Evolutionary conservation across 768 basidiomycete genomes (phyloP).

Genomic region (Crepidotus variabilis): DNA sequence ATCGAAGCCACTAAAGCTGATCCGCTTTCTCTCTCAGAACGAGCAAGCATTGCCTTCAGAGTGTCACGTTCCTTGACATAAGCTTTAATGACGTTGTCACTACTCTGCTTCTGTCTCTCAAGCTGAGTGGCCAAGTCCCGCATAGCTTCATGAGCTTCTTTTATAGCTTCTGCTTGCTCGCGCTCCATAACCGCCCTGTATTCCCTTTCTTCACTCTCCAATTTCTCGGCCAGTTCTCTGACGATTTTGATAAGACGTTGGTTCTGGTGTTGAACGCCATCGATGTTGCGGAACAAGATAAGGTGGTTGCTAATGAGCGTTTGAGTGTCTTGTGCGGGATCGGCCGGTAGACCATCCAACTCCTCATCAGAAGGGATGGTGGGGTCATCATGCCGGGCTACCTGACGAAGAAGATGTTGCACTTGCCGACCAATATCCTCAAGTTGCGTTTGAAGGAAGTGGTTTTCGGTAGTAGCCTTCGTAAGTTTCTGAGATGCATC

Average conservation of each 20-base stretch:
- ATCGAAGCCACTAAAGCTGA: neutral
- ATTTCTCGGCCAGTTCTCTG: slow-evolving; percentile 75
- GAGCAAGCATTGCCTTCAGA: slow-evolving; percentile 67
- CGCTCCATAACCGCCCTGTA: slow-evolving; percentile 65
- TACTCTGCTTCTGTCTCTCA: slow-evolving; percentile 70
- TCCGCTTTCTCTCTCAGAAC: slow-evolving; percentile 37
- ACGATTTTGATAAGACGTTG: slow-evolving; percentile 82
- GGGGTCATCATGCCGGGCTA: slow-evolving; percentile 81
- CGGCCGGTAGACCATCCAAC: slow-evolving; percentile 36
- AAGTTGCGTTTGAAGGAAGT: slow-evolving; percentile 70
- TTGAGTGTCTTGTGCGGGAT: slow-evolving; percentile 56
- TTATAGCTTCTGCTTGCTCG: slow-evolving; percentile 76
- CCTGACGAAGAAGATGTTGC: slow-evolving; percentile 70
- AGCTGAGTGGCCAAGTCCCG: slow-evolving; percentile 73
- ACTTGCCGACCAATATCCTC: slow-evolving; percentile 84
- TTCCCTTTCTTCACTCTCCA: slow-evolving; percentile 83
- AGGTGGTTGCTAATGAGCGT: slow-evolving; percentile 85
- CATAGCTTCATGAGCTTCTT: slow-evolving; percentile 87
- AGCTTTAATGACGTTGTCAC: slow-evolving; percentile 69
- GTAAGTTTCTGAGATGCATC: slow-evolving; percentile 62
- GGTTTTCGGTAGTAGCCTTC: slow-evolving; percentile 57
- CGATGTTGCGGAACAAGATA: slow-evolving; percentile 80
- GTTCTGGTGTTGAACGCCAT: slow-evolving; percentile 86
- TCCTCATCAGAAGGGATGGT: slow-evolving; percentile 73
- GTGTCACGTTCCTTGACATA: slow-evolving; percentile 88